phyloP scores from a whole-genome alignment of 139 green algal species.

The Coelastrella sp. region DNA sequence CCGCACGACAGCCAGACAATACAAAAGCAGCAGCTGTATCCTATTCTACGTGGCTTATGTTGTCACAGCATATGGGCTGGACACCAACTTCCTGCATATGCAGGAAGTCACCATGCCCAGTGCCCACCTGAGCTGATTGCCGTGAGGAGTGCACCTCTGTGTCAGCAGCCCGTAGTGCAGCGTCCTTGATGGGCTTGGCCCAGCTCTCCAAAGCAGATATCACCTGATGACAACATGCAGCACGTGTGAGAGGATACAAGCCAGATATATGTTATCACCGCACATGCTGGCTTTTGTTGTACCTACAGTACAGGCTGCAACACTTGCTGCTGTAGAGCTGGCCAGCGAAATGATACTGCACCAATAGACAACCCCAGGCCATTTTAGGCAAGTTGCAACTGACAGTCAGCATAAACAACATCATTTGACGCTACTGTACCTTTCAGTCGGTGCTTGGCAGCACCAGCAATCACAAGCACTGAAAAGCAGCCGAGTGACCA shows the following conservation, averaged over 20 bases:
- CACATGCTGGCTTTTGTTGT: neutral
- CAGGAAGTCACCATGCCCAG: neutral
- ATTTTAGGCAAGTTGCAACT: too few species aligned
- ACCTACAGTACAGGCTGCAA: neutral
- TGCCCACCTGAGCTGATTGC: neutral
- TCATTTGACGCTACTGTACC: too few species aligned
- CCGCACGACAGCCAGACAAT: too few species aligned
- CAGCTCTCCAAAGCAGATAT: conserved; percentile 80
- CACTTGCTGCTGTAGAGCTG: neutral
- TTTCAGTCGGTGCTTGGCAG: too few species aligned
- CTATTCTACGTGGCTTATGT: too few species aligned
- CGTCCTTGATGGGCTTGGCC: conserved; percentile 72
- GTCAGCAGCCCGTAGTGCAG: conserved; percentile 23
- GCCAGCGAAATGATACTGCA: neutral
- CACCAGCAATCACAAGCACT: neutral
- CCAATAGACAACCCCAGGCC: too few species aligned
- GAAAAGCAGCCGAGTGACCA: neutral
- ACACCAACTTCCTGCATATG: neutral
- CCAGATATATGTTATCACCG: too few species aligned
- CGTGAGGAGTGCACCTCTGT: neutral
- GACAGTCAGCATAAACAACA: too few species aligned
- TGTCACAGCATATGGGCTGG: too few species aligned
- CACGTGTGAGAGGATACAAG: too few species aligned
- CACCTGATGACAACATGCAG: conserved; percentile 16
- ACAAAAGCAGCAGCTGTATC: too few species aligned